These are phyloP conservation scores for Beauveria bassiana DNA, from an alignment of 2,329 filamentous ascomycete genomes.

Conservation along the genomic window DNA sequence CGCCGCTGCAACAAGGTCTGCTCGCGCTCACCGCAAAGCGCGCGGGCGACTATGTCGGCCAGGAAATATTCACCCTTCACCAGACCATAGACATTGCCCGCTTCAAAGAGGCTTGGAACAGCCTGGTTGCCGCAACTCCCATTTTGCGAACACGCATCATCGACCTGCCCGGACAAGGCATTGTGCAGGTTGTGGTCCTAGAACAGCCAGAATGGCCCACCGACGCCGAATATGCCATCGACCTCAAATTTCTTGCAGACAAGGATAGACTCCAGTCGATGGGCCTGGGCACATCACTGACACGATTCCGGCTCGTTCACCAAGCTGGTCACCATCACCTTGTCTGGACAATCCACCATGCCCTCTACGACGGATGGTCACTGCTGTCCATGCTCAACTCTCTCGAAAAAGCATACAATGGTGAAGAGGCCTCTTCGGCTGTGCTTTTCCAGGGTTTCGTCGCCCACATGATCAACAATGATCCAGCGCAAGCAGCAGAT, in stretches of 20 bases:
- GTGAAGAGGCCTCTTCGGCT: background rate
- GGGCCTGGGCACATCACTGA: background rate
- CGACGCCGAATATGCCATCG: background rate
- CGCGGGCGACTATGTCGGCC: slow-evolving; percentile 1
- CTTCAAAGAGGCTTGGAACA: background rate
- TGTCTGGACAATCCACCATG: slow-evolving; percentile 25
- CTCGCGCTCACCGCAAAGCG: slow-evolving; percentile 1
- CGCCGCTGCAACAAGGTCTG: slow-evolving; percentile 1
- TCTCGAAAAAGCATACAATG: background rate
- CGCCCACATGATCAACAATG: background rate
- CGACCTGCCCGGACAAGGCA: slow-evolving; percentile 1
- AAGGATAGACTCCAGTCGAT: background rate
- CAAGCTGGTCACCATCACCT: slow-evolving; percentile 15
- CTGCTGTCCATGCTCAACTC: background rate
- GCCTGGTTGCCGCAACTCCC: background rate
- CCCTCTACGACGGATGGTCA: slow-evolving; percentile 26
- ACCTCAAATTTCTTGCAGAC: background rate
- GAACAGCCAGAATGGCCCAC: background rate
- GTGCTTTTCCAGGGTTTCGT: slow-evolving; percentile 5
- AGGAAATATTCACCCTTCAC: background rate
- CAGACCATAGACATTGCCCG: background rate
- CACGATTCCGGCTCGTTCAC: background rate
- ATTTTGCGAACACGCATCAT: slow-evolving; percentile 6
- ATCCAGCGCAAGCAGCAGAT: background rate
- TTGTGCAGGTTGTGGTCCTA: background rate